phyloP scores from a whole-genome alignment of 495 filamentous ascomycete species.

The Tuber calosporum region DNA sequence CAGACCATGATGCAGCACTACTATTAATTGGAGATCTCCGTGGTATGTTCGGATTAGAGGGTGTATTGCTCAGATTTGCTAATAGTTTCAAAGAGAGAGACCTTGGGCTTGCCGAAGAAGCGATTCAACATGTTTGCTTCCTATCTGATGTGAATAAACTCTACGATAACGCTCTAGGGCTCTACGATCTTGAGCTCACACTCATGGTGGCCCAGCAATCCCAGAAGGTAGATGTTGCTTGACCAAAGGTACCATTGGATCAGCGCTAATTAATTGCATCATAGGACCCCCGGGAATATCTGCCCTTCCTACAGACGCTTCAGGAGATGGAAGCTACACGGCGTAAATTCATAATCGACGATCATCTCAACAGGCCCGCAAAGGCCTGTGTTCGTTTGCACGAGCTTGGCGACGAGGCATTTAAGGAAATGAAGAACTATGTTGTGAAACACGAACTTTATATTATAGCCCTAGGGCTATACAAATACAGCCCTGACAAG shows the following conservation, averaged over 20 bases:
- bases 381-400: conserved; percentile 77
- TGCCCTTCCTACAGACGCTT: conserved; percentile 83
- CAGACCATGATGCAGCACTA: conserved; percentile 80
- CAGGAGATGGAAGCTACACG: conserved; percentile 63
- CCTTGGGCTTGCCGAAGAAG: conserved; percentile 65
- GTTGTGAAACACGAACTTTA: conserved; percentile 73
- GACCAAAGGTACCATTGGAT: not conserved
- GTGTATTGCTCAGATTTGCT: not conserved
- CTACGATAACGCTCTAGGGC: conserved; percentile 82
- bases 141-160: conserved; percentile 84
- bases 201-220: conserved; percentile 89
- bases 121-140: conserved; percentile 94
- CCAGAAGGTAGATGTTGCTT: conserved; percentile 55
- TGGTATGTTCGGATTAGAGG: not conserved
- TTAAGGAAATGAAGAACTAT: conserved; percentile 71
- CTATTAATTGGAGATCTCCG: conserved; percentile 62
- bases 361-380: conserved; percentile 63
- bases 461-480: conserved; percentile 66
- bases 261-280: conserved; percentile 18
- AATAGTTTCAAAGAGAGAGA: conserved; percentile 46
- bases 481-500: conserved; percentile 64
- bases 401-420: conserved; percentile 51
- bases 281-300: conserved; percentile 82
- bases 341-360: conserved; percentile 76
- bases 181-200: conserved; percentile 86